Evolutionary conservation across 352 stramenopile species (phyloP).

Genomic region (Albugo laibachii): DNA sequence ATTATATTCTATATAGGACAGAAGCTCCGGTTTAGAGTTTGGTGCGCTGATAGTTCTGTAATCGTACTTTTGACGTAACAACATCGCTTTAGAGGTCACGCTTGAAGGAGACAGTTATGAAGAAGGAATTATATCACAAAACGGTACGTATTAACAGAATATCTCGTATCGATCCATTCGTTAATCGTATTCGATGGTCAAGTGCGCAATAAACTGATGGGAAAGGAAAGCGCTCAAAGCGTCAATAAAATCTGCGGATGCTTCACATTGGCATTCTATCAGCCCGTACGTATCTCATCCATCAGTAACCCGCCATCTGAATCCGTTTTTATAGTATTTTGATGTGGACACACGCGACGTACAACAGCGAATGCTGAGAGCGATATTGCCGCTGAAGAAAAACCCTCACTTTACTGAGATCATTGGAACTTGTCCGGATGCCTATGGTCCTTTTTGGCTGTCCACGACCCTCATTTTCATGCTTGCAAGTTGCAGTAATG

Average conservation of each 20-base stretch:
- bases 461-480: conserved; percentile 76
- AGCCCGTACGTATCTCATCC: conserved; percentile 31
- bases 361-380: conserved; percentile 45
- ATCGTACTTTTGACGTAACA: not conserved
- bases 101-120: conserved; percentile 33
- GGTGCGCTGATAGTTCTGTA: conserved; percentile 13
- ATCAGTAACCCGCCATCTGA: not conserved
- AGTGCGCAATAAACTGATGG: conserved; percentile 1
- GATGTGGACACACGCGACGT: conserved; percentile 71
- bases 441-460: conserved; percentile 71
- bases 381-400: conserved; percentile 71
- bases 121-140: conserved; percentile 51
- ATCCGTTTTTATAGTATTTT: conserved; percentile 32
- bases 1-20: conserved; percentile 17
- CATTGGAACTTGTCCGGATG: conserved; percentile 29
- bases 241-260: conserved; percentile 29
- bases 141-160: conserved; percentile 12
- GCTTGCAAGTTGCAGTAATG: conserved; percentile 69
- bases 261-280: conserved; percentile 63
- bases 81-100: conserved; percentile 61
- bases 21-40: conserved; percentile 44
- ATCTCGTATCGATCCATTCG: not conserved
- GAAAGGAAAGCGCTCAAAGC: conserved; percentile 13
- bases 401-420: conserved; percentile 64
- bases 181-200: not conserved